phyloP scores from a whole-genome alignment of 257 asterid species.

The Thymus mandschuricus region DNA sequence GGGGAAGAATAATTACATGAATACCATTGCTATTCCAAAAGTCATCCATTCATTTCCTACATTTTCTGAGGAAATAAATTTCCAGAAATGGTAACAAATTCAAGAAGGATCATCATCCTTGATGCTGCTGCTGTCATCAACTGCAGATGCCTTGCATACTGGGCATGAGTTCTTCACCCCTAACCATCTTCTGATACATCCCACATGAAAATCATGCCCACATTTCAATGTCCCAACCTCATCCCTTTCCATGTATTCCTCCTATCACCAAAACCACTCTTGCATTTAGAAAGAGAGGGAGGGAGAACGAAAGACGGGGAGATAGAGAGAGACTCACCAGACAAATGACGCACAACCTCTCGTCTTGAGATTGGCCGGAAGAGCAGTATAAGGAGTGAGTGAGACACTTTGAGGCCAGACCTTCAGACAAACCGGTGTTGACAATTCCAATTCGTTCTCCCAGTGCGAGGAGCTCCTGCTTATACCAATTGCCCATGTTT shows the following conservation, averaged over 20 bases:
- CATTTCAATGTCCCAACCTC: constrained; percentile 67
- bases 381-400: constrained; percentile 57
- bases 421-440: constrained; percentile 73
- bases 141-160: constrained; percentile 67
- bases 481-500: constrained; percentile 22
- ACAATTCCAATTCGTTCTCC: constrained; percentile 86
- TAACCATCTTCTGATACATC: constrained; percentile 72
- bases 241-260: constrained; percentile 64
- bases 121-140: constrained; percentile 38
- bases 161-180: constrained; percentile 74
- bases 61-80: neutral
- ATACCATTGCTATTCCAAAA: neutral
- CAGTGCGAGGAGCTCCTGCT: constrained; percentile 81
- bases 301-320: neutral
- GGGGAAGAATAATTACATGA: neutral
- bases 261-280: constrained; percentile 38
- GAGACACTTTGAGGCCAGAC: constrained; percentile 53
- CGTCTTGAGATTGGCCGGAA: constrained; percentile 57
- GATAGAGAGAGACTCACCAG: constrained; percentile 52
- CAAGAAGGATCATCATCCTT: constrained; percentile 31
- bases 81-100: neutral
- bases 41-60: neutral
- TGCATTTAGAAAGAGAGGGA: neutral
- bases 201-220: constrained; percentile 71
- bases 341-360: constrained; percentile 68